phyloP scores from a whole-genome alignment of 1,139 yeast genomes.

The Spencermartinsiella ligniputridi region DNA sequence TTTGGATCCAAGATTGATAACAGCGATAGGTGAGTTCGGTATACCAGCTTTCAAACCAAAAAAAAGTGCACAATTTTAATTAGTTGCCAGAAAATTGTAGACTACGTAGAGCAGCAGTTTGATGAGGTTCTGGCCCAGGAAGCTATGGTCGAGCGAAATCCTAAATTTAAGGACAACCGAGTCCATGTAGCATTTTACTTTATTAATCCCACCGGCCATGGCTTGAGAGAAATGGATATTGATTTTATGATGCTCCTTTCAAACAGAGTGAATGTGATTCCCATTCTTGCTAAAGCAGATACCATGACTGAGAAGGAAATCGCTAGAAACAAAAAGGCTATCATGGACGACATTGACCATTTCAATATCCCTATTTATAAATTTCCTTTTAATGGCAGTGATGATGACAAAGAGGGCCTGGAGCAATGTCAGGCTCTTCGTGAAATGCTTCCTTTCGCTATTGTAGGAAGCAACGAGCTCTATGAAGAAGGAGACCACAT shows the following conservation, averaged over 20 bases:
- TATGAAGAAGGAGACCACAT: conserved; percentile 15
- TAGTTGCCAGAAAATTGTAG: conserved; percentile 64
- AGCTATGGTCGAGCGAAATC: conserved; percentile 81
- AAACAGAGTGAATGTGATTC: conserved; percentile 78
- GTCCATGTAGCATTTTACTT: conserved; percentile 72
- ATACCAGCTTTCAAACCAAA: conserved; percentile 4
- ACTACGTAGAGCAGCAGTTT: conserved; percentile 80
- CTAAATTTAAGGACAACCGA: conserved; percentile 66
- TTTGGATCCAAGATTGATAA: conserved; percentile 72
- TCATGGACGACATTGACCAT: conserved; percentile 67
- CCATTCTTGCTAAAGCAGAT: conserved; percentile 84
- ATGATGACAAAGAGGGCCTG: conserved; percentile 55
- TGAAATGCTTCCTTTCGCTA: conserved; percentile 78
- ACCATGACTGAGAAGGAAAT: conserved; percentile 77
- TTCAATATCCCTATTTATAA: conserved; percentile 80
- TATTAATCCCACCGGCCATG: conserved; percentile 72
- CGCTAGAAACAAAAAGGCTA: conserved; percentile 56
- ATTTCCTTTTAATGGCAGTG: conserved; percentile 62
- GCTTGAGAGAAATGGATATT: conserved; percentile 67
- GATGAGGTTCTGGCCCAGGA: conserved; percentile 92
- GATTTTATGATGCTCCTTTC: conserved; percentile 75
- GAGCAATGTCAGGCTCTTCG: conserved; percentile 78
- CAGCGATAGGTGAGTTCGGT: conserved; percentile 39
- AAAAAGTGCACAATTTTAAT: not conserved
- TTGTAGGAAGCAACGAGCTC: conserved; percentile 54